These are phyloP conservation scores for Ophiostoma populinum DNA, from an alignment of 2,329 filamentous ascomycete species.

Conservation along the genomic window DNA sequence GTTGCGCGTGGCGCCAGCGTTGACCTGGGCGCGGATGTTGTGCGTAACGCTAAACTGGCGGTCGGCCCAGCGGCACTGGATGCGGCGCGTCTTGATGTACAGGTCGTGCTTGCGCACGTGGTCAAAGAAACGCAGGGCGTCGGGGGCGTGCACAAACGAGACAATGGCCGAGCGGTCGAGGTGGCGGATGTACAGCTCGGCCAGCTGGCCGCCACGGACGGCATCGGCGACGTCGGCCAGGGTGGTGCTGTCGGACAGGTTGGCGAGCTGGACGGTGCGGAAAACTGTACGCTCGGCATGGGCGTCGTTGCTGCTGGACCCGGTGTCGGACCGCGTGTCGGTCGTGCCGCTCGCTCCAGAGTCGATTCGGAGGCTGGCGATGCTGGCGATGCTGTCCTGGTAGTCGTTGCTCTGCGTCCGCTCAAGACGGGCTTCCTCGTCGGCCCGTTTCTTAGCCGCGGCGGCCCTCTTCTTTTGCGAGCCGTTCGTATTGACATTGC, in stretches of 20 bases:
- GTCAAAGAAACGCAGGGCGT: conserved; percentile 47
- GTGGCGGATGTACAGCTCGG: conserved; percentile 48
- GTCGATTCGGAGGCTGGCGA: too few species aligned
- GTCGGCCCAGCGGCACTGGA: conserved; percentile 52
- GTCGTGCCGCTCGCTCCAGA: too few species aligned
- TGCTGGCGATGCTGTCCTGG: too few species aligned
- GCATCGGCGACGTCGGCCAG: conserved; percentile 47
- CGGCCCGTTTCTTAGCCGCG: too few species aligned
- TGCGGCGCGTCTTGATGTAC: conserved; percentile 44
- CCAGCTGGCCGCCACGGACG: conserved; percentile 51
- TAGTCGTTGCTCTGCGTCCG: too few species aligned
- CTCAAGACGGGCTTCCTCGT: too few species aligned
- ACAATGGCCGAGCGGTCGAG: conserved; percentile 44
- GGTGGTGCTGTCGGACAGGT: conserved; percentile 43
- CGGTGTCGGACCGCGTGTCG: too few species aligned
- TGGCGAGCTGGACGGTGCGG: conserved; percentile 44
- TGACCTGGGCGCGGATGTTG: conserved; percentile 47
- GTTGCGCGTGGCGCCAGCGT: conserved; percentile 53
- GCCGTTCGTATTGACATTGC: too few species aligned
- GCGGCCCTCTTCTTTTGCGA: too few species aligned
- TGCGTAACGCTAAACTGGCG: conserved; percentile 48
- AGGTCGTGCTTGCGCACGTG: conserved; percentile 48
- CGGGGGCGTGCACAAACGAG: conserved; percentile 49
- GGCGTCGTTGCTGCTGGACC: too few species aligned
- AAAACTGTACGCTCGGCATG: conserved; percentile 22